Percentiles rank a stretch among this genome's conserved stretches.
Conservation (phyloP, 139 green algal genomes). For the Haematococcus lacustris region DNA sequence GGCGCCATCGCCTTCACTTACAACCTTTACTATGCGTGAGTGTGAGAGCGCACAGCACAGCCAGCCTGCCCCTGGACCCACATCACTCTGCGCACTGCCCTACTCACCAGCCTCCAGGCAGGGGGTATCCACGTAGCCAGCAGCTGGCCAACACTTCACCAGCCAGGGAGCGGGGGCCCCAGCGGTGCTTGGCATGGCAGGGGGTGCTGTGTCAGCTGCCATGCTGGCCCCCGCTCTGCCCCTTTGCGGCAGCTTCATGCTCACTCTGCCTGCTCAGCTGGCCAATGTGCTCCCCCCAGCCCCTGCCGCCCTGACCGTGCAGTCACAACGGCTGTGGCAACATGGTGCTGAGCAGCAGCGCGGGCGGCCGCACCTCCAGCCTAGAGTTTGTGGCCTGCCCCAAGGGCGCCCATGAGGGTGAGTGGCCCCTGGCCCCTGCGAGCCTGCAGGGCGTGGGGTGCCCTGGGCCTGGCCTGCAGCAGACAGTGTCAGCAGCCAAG, state of each 20-base stretch:
- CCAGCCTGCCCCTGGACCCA: no score
- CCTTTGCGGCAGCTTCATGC: no score
- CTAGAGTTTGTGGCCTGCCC: constrained; percentile 4
- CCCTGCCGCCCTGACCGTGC: not conserved
- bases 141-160: not conserved
- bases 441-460: not conserved
- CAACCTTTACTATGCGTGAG: constrained; percentile 13
- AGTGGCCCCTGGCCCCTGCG: not conserved
- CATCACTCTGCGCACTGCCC: no score
- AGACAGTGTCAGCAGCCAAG: no score
- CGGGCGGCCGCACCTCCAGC: not conserved
- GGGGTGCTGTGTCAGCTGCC: no score
- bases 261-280: not conserved
- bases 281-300: not conserved
- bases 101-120: not conserved
- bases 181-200: not conserved
- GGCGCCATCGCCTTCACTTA: not conserved
- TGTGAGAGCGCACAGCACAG: no score
- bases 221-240: no score
- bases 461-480: not conserved
- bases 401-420: not conserved
- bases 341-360: not conserved
- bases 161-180: not conserved
- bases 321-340: constrained; percentile 6
- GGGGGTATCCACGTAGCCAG: not conserved